Base-by-base conservation (phyloP, 2,329 filamentous ascomycete genomes). In the Grosmannia penicillata region DNA sequence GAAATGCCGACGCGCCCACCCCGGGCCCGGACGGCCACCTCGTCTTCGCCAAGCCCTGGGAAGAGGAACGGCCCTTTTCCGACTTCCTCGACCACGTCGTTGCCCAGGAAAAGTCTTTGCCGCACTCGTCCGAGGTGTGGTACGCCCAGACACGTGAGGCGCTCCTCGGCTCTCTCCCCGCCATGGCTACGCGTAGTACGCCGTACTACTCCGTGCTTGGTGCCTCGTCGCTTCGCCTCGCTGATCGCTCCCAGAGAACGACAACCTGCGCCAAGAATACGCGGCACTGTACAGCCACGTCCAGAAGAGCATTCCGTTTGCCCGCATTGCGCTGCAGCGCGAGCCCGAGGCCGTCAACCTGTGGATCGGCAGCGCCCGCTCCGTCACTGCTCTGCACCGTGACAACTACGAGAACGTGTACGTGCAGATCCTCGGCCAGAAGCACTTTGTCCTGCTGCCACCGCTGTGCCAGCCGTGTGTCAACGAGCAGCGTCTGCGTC, bases 381-480 rank as follows among this genome's bases (percentile, higher is more conserved):
- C 76, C 21, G 65, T 71, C 1, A 87, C 82, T 0, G 77, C 79
- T 0, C 56, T 87, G 38, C 84, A 91, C 59, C 82, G 80, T 50
- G 84, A 91, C 58, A 82, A 82, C 49, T 89, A 89, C 57, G 82
- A 91, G 55, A 91, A 91, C 53, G 68, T 91, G 1, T 91, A 87
- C 54, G 78, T 84, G 2, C 82, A 89, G 50, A 56, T 89, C 13
- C 55, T 75, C 1, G 84, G 83, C 0, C 59, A 61, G 40, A 91
- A 91, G 53, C 74, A 82, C 47, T 91, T 91, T 48, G 68, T 77
- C 0, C 62, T 91, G 2, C 57, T 91, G 2, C 78, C 83, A n/a
- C 76, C 82, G 0, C 55, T 80, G 1, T 81, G 75, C 44, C 70
- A 77, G 47, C 65, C 78, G 1, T 81, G 77, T 44, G 74, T 86